These are phyloP conservation scores for Tuber magnatum DNA, from an alignment of 495 filamentous ascomycete genomes.

Conservation along the genomic window DNA sequence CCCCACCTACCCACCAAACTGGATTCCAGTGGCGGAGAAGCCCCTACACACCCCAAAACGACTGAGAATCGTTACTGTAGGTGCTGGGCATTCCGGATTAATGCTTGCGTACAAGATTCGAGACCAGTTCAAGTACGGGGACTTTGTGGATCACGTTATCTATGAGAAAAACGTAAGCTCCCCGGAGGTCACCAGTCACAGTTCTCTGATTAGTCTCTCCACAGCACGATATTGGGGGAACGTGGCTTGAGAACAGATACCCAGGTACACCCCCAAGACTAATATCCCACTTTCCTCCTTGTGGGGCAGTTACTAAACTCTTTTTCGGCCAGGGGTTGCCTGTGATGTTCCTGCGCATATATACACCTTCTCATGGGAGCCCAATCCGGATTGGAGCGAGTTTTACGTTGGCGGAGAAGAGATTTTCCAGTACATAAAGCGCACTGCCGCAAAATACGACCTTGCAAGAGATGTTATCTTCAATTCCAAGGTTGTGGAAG, in stretches of 20 bases:
- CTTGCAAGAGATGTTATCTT: conserved; percentile 39
- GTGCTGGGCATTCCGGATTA: conserved; percentile 35
- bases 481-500: conserved; percentile 28
- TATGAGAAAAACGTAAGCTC: conserved; percentile 65
- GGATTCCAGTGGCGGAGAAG: conserved; percentile 24
- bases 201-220: neutral
- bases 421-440: conserved; percentile 38
- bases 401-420: conserved; percentile 37
- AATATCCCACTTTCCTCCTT: neutral
- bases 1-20: conserved; percentile 2
- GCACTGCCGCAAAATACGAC: conserved; percentile 40
- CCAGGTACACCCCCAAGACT: conserved; percentile 8
- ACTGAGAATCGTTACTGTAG: conserved; percentile 29
- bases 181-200: neutral
- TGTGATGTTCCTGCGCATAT: conserved; percentile 38
- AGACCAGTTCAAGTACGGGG: conserved; percentile 20
- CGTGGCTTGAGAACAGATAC: conserved; percentile 57
- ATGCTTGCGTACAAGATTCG: conserved; percentile 37
- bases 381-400: conserved; percentile 40
- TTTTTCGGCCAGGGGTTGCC: conserved; percentile 15
- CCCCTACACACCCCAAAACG: conserved; percentile 24
- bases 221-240: conserved; percentile 51
- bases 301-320: neutral
- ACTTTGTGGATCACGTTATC: conserved; percentile 50
- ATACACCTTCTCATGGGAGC: conserved; percentile 41